Evolutionary conservation across 331 rosid species (phyloP).

Genomic region (Pyrus hybrid): DNA sequence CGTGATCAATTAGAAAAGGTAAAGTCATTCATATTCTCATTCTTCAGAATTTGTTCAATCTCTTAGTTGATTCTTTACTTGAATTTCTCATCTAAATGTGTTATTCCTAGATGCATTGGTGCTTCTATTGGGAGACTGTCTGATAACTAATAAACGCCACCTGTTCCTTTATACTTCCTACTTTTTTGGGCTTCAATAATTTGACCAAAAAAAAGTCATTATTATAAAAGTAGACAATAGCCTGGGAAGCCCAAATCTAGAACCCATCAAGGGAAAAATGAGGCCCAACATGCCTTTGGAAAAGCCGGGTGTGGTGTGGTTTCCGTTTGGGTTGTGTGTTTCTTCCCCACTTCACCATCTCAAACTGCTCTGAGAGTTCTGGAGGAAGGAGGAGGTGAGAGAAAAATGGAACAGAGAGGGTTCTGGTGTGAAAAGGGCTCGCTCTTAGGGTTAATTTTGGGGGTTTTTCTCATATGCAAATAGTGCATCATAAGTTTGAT

Average conservation of each 20-base stretch:
- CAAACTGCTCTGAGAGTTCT: not conserved
- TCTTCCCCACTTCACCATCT: not conserved
- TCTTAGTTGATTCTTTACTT: too few relatives aligned
- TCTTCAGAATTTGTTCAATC: too few relatives aligned
- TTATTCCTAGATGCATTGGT: too few relatives aligned
- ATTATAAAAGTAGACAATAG: not conserved
- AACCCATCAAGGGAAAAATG: not conserved
- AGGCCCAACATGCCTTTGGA: not conserved
- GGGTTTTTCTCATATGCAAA: constrained; percentile 4
- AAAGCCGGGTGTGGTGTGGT: not conserved
- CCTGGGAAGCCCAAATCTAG: not conserved
- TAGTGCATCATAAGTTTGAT: not conserved
- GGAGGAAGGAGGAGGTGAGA: not conserved
- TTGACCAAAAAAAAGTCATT: not conserved
- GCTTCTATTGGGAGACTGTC: too few relatives aligned
- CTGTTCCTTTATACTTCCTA: too few relatives aligned
- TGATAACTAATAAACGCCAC: too few relatives aligned
- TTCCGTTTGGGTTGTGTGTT: not conserved
- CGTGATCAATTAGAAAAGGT: too few relatives aligned
- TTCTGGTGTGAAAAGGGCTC: not conserved
- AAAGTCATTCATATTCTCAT: too few relatives aligned
- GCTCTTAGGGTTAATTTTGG: constrained; percentile 4
- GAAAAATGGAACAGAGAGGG: constrained; percentile 3
- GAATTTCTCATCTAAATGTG: too few relatives aligned
- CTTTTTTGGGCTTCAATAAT: not conserved